Percentiles rank a stretch among this genome's conserved stretches.
Conservation (phyloP, 2,329 filamentous ascomycete genomes). For the Blastomyces emzantsi region DNA sequence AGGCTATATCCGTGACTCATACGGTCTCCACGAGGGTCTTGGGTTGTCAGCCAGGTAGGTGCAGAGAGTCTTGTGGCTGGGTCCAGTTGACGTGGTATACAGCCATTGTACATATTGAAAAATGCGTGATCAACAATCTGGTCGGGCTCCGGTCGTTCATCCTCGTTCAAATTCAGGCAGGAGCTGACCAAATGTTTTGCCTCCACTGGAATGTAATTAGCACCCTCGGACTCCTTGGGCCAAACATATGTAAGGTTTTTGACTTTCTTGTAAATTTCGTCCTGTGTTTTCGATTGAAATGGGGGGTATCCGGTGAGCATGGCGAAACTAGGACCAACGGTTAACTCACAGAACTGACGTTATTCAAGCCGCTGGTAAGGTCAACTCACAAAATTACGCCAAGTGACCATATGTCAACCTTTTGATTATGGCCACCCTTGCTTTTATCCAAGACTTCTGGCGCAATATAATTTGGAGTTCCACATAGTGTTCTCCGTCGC, state of each 20-base stretch:
- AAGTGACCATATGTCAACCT: conserved; percentile 96
- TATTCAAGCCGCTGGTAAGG: not conserved
- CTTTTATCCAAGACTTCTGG: conserved; percentile 93
- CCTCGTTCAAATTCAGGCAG: conserved; percentile 41
- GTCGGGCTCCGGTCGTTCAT: conserved; percentile 42
- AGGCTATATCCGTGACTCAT: conserved; percentile 38
- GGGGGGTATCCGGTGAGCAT: conserved; percentile 95
- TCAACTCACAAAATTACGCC: conserved; percentile 83
- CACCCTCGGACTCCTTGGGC: conserved; percentile 37
- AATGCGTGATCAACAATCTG: conserved; percentile 43
- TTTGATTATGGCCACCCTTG: conserved; percentile 91
- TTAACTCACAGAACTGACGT: conserved; percentile 16
- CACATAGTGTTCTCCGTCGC: conserved; percentile 85
- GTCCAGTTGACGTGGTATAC: conserved; percentile 38
- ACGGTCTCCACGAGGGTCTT: conserved; percentile 40
- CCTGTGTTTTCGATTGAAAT: conserved; percentile 67
- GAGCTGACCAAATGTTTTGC: conserved; percentile 41
- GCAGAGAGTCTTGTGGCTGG: conserved; percentile 31
- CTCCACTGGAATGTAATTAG: conserved; percentile 41
- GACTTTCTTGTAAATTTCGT: conserved; percentile 45
- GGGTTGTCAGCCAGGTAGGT: conserved; percentile 36
- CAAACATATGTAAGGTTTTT: conserved; percentile 41
- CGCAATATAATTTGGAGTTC: conserved; percentile 96
- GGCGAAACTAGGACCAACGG: conserved; percentile 59
- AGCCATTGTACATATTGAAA: conserved; percentile 43